Base-by-base conservation (phyloP, 2,329 filamentous ascomycete species). In the Pestalotiopsis sp. region DNA sequence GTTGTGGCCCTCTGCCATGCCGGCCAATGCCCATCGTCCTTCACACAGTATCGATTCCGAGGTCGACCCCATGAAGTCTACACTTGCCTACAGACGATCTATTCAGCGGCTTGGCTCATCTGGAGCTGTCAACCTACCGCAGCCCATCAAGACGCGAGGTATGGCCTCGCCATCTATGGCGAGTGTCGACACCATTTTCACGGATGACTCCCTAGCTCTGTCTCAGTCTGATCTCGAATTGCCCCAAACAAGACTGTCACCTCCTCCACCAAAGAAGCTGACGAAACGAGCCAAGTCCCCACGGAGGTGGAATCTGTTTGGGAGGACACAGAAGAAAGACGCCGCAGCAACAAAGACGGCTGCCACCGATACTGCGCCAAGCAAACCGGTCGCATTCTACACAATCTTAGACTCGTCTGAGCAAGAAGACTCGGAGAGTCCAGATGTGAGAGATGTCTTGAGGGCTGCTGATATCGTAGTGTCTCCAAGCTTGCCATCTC, bases 231-330 rank as follows among this genome's bases (percentile, higher is more conserved):
- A 81, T 48, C 71, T 75, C 1, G 75, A 77, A 6, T 77, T 74
- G 9, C 78, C 78, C 3, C 74, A 75, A 6, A 68, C 75, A 11
- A 71, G 75, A 26, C 64, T 76, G 70, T 74, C 70, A 24, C 71
- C 74, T 22, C 71, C 74, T 22, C 75, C 73, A 38, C 79, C 85
- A 0, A 89, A 85, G 76, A 90, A 89, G 75, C 76, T 88, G 24
- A 81, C 83, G 24, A 90, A 89, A 75, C 82, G 83, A 65, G 75
- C 83, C 1, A 84, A 82, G 57, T 88, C 86, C 30, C 87, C 88
- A 26, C 83, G 85, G 7, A 89, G 86, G 71, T 91, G 89, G 89
- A 90, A 89, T 70, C 75, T 90, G 13, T 91, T 91, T 71, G 83
- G 88, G 62, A 82, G 87, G 3, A 64, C 73, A 71, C 35, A 66